These are phyloP conservation scores for Pythium apleroticum DNA, from an alignment of 352 stramenopile genomes.

Conservation along the genomic window DNA sequence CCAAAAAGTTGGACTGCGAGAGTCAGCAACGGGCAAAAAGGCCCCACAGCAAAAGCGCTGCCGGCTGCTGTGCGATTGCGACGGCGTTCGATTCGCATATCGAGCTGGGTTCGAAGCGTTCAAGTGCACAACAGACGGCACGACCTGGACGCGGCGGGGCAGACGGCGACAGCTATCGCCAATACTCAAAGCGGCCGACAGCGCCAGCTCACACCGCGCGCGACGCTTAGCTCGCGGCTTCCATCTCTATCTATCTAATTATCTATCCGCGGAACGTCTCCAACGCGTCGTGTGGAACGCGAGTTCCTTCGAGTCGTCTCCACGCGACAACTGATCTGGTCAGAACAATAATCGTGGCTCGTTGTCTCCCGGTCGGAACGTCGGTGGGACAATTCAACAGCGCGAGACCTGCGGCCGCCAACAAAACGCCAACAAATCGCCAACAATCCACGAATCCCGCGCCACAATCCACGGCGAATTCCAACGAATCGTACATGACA, in stretches of 20 bases:
- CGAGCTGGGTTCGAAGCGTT: neutral
- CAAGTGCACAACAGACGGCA: neutral
- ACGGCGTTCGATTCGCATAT: neutral
- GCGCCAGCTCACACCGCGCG: neutral
- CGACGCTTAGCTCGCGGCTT: neutral
- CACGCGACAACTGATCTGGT: neutral
- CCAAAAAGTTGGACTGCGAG: neutral
- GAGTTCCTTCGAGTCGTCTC: neutral
- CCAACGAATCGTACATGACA: constrained; percentile 5
- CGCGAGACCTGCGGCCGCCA: neutral
- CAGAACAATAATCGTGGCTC: neutral
- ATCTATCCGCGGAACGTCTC: no score
- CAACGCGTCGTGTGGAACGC: no score
- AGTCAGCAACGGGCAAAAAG: constrained; percentile 3
- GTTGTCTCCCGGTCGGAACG: neutral
- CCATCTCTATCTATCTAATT: neutral
- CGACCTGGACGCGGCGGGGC: neutral
- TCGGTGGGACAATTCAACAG: neutral
- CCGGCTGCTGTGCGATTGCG: neutral
- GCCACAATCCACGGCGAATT: neutral
- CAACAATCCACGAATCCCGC: neutral
- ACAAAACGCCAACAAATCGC: neutral
- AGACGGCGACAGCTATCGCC: neutral
- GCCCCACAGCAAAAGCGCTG: neutral
- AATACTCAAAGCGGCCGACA: neutral